Conservation (phyloP, 768 basidiomycete genomes). For the Steccherinum ochraceum region DNA sequence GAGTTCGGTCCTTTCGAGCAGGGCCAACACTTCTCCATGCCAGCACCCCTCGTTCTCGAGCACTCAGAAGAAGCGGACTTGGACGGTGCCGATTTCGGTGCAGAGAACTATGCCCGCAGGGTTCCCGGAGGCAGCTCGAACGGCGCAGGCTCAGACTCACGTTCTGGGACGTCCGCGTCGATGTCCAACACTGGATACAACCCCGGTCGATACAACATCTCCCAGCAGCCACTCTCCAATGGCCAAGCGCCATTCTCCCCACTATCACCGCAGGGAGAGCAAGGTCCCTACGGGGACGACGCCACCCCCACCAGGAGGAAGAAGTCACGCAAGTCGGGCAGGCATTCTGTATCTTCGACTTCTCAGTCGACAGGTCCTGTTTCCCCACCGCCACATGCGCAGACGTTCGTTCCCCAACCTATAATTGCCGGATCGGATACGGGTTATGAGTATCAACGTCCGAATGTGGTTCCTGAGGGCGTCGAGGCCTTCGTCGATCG, state of each 20-base stretch:
- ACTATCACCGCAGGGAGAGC: slow-evolving; percentile 3
- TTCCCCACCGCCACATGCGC: slow-evolving; percentile 33
- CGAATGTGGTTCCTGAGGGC: background rate
- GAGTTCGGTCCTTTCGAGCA: slow-evolving; percentile 26
- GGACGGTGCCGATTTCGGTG: slow-evolving; percentile 55
- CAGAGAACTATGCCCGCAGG: slow-evolving; percentile 40
- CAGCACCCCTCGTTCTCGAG: slow-evolving; percentile 23
- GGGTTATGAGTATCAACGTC: slow-evolving; percentile 10
- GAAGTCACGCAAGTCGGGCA: slow-evolving; percentile 19
- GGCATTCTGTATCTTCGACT: slow-evolving; percentile 17
- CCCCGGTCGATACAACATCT: slow-evolving; percentile 21
- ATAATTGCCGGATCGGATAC: slow-evolving; percentile 20
- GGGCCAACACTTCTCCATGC: slow-evolving; percentile 6
- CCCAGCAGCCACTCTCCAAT: slow-evolving; percentile 16
- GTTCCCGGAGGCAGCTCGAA: slow-evolving; percentile 25
- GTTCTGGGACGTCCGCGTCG: slow-evolving; percentile 55
- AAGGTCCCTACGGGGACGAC: too few relatives aligned
- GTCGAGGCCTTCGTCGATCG: background rate
- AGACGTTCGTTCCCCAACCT: slow-evolving; percentile 28
- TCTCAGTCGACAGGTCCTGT: slow-evolving; percentile 34
- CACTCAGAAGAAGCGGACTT: slow-evolving; percentile 38
- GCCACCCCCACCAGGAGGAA: slow-evolving; percentile 12
- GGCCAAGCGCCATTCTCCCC: slow-evolving; percentile 6
- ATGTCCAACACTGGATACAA: slow-evolving; percentile 23
- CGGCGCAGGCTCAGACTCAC: slow-evolving; percentile 49